Conservation (phyloP, 139 green algal genomes). For the Tetraselmis chui region DNA sequence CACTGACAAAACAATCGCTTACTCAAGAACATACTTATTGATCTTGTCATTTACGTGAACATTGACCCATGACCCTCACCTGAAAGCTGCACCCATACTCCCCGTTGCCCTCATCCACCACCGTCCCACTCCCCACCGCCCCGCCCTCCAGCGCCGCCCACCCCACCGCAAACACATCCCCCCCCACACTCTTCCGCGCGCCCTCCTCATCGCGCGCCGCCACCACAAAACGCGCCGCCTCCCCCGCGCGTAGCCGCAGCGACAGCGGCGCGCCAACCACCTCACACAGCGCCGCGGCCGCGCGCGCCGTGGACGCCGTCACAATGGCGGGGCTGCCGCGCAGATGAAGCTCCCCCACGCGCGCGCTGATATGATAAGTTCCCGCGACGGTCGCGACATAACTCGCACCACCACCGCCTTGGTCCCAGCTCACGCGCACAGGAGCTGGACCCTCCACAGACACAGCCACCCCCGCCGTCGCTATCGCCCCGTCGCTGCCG, state of each 20-base stretch:
- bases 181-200: conserved; percentile 19
- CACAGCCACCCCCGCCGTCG: background rate
- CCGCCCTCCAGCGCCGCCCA: conserved; percentile 8
- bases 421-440: background rate
- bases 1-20: no score
- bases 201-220: conserved; percentile 16
- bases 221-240: conserved; percentile 9
- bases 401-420: background rate
- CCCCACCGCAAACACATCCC: conserved; percentile 19
- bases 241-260: conserved; percentile 2
- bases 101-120: conserved; percentile 18
- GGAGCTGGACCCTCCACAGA: conserved; percentile 13
- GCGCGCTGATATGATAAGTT: conserved; percentile 16
- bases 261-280: conserved; percentile 10
- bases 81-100: conserved; percentile 17
- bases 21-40: no score
- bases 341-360: conserved; percentile 6
- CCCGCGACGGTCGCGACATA: conserved; percentile 14
- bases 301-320: conserved; percentile 20
- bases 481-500: no score
- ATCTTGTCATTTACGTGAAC: no score
- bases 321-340: conserved; percentile 16
- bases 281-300: conserved; percentile 13
- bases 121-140: conserved; percentile 8
- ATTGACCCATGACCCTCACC: no score